Evolutionary conservation across 2,329 filamentous ascomycete genomes (phyloP), one percentile per base, ranked within the genome.

Genomic region (Beauveria sp.): DNA sequence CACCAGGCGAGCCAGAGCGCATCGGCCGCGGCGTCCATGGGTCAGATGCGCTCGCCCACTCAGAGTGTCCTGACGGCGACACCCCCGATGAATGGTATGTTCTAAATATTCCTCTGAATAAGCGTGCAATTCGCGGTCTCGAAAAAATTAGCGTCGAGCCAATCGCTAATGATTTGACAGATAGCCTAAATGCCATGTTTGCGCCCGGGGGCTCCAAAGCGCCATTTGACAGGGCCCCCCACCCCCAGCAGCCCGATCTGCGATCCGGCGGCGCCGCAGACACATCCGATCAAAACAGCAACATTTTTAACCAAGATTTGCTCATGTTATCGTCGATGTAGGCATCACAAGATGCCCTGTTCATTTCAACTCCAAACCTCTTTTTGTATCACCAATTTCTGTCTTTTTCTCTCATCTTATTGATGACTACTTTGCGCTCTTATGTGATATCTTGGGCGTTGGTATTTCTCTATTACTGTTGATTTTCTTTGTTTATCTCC

Each of bases 281-380:
- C 20, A 26, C 18, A 3, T 2, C n/a, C 40, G 42, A 43, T 24
- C 45, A 42, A 20, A 28, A 56, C 18, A 42, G 24, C 40, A 57
- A 53, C 40, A 60, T 60, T n/a, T 60, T 60, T 26, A 26, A 60
- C n/a, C 49, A 52, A 46, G 57, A 60, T 26, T n/a, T 60, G 26
- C 49, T 60, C 26, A 52, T 60, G 48, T 20, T 46, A 8, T 38
- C 38, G 16, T 52, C 38, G 2, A 60, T 52, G 38, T 40, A 60
- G n/a, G 26, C 49, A 51, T 59, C 34, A 51, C 22, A 6, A 43
- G 22, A n/a, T 24, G 40, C 9, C 38, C 2, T 46, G 1, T 40
- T 24, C 8, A 1, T 34, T 38, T 28, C 16, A 34, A 24, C 20
- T 40, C 4, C 24, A 12, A 8, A 8, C 42, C n/a, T 34, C 14